Base-by-base conservation (phyloP, 345 rosid species). In the Laguncularia racemosa region DNA sequence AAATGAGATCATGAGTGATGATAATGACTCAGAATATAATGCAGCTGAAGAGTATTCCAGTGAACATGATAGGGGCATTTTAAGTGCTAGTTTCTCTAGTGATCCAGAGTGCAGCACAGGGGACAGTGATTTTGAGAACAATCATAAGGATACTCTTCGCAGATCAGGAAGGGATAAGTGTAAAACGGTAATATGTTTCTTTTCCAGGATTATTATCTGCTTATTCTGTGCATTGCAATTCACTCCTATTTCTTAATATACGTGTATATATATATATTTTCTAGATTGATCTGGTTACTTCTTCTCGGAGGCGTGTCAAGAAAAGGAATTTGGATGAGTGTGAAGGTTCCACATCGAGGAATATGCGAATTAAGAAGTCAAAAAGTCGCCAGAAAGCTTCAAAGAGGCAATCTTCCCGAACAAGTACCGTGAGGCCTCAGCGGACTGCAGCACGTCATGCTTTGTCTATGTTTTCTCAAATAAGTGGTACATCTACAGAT, bases 381-480 rank as follows among this genome's bases (percentile, higher is more conserved):
- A 85, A 71, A 74, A 75, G 52, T 70, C 75, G 74, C 40, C 69
- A 66, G 60, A 85, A 76, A 75, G 73, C 77, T 67, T 77, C 79
- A 40, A 85, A 76, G 73, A 71, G 65, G 62, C 82, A 78, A 76
- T 77, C 81, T 69, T 80, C 76, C 57, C 78, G 69, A 72, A 76
- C 74, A 52, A 84, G 82, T 69, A 73, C 78, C 63, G 66, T 77
- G 67, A 89, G 99, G 64, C 97, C 99, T 56, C 95, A 83, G 73
- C 81, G 99, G 75, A 81, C 81, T 63, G 97, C 99, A 15, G 99
- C 97, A 55, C 88, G 84, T 57, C 85, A 87, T 75, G 99, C 99
- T 52, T 81, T 82, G 68, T 80, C 74, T 65, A 75, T 87, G 84
- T 82, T 93, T 62, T 83, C 95, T 67, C 85, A 81, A 71, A 80